These are phyloP conservation scores for Metschnikowia arizonensis DNA, from an alignment of 805 yeast species.

Conservation along the genomic window DNA sequence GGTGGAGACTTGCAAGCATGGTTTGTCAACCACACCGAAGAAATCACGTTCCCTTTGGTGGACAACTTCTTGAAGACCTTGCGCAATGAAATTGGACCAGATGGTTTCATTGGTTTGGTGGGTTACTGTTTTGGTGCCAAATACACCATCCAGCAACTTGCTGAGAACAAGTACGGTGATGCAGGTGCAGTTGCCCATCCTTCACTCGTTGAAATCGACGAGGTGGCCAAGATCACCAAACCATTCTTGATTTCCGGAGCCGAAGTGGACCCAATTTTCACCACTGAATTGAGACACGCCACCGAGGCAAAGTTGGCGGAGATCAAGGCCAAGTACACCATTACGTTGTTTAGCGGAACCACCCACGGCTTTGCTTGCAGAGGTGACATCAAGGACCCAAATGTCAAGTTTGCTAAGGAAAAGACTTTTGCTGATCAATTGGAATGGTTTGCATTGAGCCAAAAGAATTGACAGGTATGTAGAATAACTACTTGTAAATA, in stretches of 20 bases:
- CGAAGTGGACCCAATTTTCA: slow-evolving; percentile 60
- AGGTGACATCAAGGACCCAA: slow-evolving; percentile 60
- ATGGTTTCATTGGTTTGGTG: slow-evolving; percentile 48
- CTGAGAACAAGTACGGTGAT: slow-evolving; percentile 41
- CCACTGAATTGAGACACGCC: slow-evolving; percentile 56
- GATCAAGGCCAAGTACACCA: slow-evolving; percentile 52
- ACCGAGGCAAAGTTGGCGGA: slow-evolving; percentile 54
- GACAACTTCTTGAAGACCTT: slow-evolving; percentile 45
- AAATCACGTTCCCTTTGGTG: slow-evolving; percentile 46
- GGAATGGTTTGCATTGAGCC: slow-evolving; percentile 13
- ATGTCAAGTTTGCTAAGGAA: slow-evolving; percentile 60
- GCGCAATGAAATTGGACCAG: slow-evolving; percentile 40
- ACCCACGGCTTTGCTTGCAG: slow-evolving; percentile 77
- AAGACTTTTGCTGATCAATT: slow-evolving; percentile 53
- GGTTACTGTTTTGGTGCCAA: slow-evolving; percentile 90
- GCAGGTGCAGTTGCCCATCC: slow-evolving; percentile 85
- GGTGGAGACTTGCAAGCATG: slow-evolving; percentile 36
- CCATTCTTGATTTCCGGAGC: slow-evolving; percentile 76
- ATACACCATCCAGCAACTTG: slow-evolving; percentile 51
- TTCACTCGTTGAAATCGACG: slow-evolving; percentile 62
- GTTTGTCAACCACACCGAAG: slow-evolving; percentile 50
- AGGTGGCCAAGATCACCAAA: slow-evolving; percentile 53
- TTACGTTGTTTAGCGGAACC: slow-evolving; percentile 59
- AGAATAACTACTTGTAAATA: too few relatives aligned
- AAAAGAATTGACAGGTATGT: background rate